These are phyloP conservation scores for Elaeis oleifera DNA, from an alignment of 202 grass and related monocot species.

Conservation along the genomic window DNA sequence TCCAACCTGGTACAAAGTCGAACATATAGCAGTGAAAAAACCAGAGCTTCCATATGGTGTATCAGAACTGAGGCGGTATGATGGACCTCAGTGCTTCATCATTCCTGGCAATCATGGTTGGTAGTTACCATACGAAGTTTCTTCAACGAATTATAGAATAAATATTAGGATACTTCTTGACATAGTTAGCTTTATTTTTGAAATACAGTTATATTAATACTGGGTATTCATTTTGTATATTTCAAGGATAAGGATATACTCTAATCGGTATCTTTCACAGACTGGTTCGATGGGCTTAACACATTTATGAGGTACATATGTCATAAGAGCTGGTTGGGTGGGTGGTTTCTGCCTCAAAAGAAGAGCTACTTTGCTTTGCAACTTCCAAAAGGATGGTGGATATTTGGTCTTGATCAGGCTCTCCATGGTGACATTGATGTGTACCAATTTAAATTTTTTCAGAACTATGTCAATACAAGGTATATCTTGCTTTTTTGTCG, in stretches of 20 bases:
- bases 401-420: slow-evolving; percentile 96
- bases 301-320: slow-evolving; percentile 96
- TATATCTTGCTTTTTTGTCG: slow-evolving; percentile 22
- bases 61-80: slow-evolving; percentile 61
- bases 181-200: too few species aligned
- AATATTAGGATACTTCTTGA: too few species aligned
- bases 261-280: slow-evolving; percentile 29
- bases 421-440: slow-evolving; percentile 93
- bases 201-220: too few species aligned
- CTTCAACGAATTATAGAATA: too few species aligned
- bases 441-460: slow-evolving; percentile 89
- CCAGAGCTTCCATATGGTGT: slow-evolving; percentile 69
- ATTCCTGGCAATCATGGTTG: slow-evolving; percentile 94
- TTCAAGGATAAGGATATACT: background rate
- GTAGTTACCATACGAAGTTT: slow-evolving; percentile 2
- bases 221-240: background rate
- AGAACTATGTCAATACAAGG: slow-evolving; percentile 71
- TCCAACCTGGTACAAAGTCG: slow-evolving; percentile 61
- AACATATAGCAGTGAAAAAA: slow-evolving; percentile 91
- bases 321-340: slow-evolving; percentile 93
- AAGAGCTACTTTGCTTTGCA: slow-evolving; percentile 96
- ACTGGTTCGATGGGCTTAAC: slow-evolving; percentile 93
- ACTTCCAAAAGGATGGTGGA: slow-evolving; percentile 83
- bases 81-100: slow-evolving; percentile 90
- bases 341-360: slow-evolving; percentile 89